Base-by-base conservation (phyloP, 2,329 filamentous ascomycete genomes). In the Pezicula carpinea region DNA sequence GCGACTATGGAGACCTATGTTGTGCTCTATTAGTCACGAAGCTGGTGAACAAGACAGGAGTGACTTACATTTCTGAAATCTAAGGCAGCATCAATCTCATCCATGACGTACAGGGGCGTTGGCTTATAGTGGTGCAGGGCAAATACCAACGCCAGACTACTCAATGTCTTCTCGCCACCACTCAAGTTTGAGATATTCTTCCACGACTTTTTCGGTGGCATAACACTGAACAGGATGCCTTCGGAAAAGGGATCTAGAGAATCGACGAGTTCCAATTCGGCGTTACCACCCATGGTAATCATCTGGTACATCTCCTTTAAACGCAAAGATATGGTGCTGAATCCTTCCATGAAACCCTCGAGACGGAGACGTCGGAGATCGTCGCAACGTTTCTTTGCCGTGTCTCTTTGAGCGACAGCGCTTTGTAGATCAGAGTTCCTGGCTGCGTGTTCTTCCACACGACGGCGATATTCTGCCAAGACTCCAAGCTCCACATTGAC, bases 281-380 rank as follows among this genome's bases (percentile, higher is more conserved):
- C 93, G 60, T 99, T 99, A 47, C 93, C 93, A 52, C 93, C 93
- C 90, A 99, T 97, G 18, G 93, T 99, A 66, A 99, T 99, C 91
- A 99, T 96, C 66, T 99, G 93, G 71, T 99, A 99, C 93, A 99
- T 99, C 64, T 99, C 93, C 73, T 99, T 99, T 39, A 99, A 76
- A 1, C 92, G 87, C 19, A 96, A 76, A 1, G 92, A 97, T 67
- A 99, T 99, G 53, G 82, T 86, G 61, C 85, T 86, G 72, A 99
- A 97, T 33, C 95, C 93, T 64, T 95, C 89, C 91, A 97, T 97
- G 77, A 99, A 99, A 31, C 93, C 92, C 59, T 96, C 92, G 6
- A 97, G 76, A 23, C 93, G 88, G 42, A 96, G 75, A 13, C 89
- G 87, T 11, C 93, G 87, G 44, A 99, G 82, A 56, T 96, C 90